Evolutionary conservation across 306 rosid species (phyloP).

Genomic region (Notholithocarpus densiflorus): DNA sequence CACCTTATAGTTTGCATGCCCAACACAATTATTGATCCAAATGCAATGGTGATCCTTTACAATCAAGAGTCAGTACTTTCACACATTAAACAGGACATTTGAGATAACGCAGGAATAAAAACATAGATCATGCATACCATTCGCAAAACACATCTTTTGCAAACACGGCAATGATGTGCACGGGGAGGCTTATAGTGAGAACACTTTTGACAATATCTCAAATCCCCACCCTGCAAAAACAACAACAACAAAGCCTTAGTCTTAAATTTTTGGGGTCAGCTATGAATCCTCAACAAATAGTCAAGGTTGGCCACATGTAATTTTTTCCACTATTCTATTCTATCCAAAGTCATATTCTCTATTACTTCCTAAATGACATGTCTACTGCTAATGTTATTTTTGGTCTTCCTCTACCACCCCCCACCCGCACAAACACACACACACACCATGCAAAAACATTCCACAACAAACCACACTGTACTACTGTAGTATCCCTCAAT

Average conservation of each 20-base stretch:
- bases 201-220: slow-evolving; percentile 96
- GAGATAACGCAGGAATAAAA: slow-evolving; percentile 15
- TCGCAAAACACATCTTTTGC: slow-evolving; percentile 92
- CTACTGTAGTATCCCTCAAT: not conserved
- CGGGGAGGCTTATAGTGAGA: slow-evolving; percentile 96
- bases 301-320: too few species aligned
- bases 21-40: slow-evolving; percentile 95
- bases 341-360: too few species aligned
- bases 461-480: not conserved
- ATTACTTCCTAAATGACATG: too few species aligned
- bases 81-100: slow-evolving; percentile 28
- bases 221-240: slow-evolving; percentile 82
- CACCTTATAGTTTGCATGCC: slow-evolving; percentile 88
- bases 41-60: slow-evolving; percentile 95
- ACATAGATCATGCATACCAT: slow-evolving; percentile 63
- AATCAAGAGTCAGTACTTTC: slow-evolving; percentile 42
- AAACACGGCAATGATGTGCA: slow-evolving; percentile 96
- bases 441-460: slow-evolving; percentile 59
- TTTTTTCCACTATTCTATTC: too few species aligned
- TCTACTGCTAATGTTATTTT: too few species aligned
- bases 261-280: too few species aligned
- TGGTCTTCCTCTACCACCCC: too few species aligned
- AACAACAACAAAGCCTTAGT: not conserved
- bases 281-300: too few species aligned
- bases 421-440: too few species aligned